Evolutionary conservation across 1,284 basidiomycete species (phyloP), one percentile per base, ranked within the genome.

Genomic region (Fistulinella cinereoalba): DNA sequence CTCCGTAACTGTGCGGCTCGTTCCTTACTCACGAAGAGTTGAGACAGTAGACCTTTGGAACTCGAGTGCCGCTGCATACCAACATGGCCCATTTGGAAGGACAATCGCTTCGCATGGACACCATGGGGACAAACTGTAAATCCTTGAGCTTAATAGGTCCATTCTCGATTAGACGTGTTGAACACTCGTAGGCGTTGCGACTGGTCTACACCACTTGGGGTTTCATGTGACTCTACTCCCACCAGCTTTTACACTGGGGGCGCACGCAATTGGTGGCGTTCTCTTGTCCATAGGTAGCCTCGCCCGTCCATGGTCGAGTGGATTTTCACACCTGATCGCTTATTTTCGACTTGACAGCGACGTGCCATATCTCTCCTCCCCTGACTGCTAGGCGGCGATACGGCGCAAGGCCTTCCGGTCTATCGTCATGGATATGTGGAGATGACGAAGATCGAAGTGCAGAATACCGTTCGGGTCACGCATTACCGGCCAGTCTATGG

Each of bases 81-180:
- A 34, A 34, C 32, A 16, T 37, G 3, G 43, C 43, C 43, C 41
- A 33, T 52, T 43, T 41, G 47, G 52, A 51, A 52, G 33, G 34
- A 24, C 29, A 11, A 9, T 23, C 19, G 3, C 33, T 34, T 34
- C 33, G 18, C 33, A 19, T 27, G 34, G 22, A 3, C 31, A 37
- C 18, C 25, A 33, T 36, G 32, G n/a, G 22, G 40, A 31, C 5
- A 4, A 43, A 34, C 21, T n/a, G 28, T 32, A 36, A 37, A 32
- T 18, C 22, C 16, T 22, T 18, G 25, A 44, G 31, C 27, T 23
- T 32, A 12, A 22, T 11, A 3, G 15, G 11, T 11, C 16, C 13
- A 25, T 36, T 29, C 33, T 13, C 33, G 6, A 34, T 7, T 16
- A 34, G 33, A 21, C 4, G 33, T 12, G 19, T 18, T 18, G 32